Conservation (phyloP, 1,284 basidiomycete genomes). For the Gymnopus androsaceus region DNA sequence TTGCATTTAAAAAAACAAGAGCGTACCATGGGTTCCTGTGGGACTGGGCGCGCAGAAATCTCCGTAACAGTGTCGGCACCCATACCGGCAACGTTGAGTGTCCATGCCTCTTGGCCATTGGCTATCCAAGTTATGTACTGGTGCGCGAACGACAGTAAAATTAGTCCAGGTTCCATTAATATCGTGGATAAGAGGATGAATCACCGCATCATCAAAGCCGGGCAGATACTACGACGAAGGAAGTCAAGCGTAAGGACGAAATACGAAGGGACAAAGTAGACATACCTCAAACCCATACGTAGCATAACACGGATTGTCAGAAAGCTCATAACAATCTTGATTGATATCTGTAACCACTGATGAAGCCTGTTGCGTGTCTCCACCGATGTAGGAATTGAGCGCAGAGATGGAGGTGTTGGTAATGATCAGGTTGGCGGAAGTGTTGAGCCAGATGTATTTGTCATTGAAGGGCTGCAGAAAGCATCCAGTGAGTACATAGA, state of each 20-base stretch:
- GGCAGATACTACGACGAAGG: neutral
- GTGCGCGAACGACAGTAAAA: constrained; percentile 1
- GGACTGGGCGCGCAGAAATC: constrained; percentile 71
- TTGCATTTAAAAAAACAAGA: neutral
- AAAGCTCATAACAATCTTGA: constrained; percentile 3
- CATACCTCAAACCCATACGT: constrained; percentile 49
- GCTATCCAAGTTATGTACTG: constrained; percentile 84
- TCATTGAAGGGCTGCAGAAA: constrained; percentile 40
- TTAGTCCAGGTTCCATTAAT: too few relatives aligned
- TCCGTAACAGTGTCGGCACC: constrained; percentile 61
- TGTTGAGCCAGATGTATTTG: constrained; percentile 50
- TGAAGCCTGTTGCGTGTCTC: constrained; percentile 54
- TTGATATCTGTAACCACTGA: constrained; percentile 16
- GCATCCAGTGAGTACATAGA: neutral
- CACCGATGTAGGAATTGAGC: constrained; percentile 42
- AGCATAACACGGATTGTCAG: constrained; percentile 39
- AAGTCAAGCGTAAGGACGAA: neutral
- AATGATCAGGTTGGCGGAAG: constrained; percentile 44
- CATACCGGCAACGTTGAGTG: constrained; percentile 67
- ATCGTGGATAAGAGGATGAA: neutral
- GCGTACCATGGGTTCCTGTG: constrained; percentile 81
- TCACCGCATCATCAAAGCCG: constrained; percentile 34
- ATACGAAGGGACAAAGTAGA: neutral
- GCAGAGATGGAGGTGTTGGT: constrained; percentile 39
- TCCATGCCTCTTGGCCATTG: constrained; percentile 72